Base-by-base conservation (phyloP, 1,284 basidiomycete genomes). In the Cystobasidium pallidum region DNA sequence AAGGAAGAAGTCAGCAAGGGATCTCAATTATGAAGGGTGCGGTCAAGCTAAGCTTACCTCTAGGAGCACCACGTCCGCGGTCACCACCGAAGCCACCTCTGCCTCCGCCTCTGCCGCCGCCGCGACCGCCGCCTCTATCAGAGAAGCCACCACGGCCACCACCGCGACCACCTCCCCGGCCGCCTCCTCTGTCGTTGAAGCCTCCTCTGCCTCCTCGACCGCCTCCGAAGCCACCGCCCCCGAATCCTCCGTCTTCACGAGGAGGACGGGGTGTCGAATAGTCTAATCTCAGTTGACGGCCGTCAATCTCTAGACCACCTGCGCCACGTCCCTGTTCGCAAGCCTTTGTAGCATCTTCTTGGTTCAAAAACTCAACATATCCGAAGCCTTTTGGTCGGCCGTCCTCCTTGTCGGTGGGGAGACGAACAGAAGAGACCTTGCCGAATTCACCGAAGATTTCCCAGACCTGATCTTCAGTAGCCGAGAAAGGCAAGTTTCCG, bases 301-400 rank as follows among this genome's bases (percentile, higher is more conserved):
- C 94, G 47, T 89, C 91, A 64, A 99, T 85, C 75, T 94, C 91
- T 74, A 85, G 82, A 62, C 92, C 36, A 7, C 36, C 92, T 63
- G 77, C 79, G 7, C 75, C 75, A 10, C 66, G 59, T 10, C 84
- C 86, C 47, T 80, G 81, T 77, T 87, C 87, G 75, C 88, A 86
- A 3, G 95, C 96, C 80, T 89, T 89, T 82, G 89, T 89, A 15
- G 96, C 92, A 75, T 86, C 83, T 55, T 89, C 90, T 63, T 92
- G 80, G 76, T 90, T 88, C 75, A 88, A 87, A 81, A 94, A 97
- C 82, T 97, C 93, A 80, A 98, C 91, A 83, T 99, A 99, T 57
- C 89, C 96, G 82, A 95, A 99, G 79, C 96, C 96, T 83, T 98
- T 99, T 71, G 92, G 89, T 75, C 86, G 86, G 58, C 92, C 94